Base-by-base conservation (phyloP, 2,329 filamentous ascomycete species). In the Pleoardoris graminearum region DNA sequence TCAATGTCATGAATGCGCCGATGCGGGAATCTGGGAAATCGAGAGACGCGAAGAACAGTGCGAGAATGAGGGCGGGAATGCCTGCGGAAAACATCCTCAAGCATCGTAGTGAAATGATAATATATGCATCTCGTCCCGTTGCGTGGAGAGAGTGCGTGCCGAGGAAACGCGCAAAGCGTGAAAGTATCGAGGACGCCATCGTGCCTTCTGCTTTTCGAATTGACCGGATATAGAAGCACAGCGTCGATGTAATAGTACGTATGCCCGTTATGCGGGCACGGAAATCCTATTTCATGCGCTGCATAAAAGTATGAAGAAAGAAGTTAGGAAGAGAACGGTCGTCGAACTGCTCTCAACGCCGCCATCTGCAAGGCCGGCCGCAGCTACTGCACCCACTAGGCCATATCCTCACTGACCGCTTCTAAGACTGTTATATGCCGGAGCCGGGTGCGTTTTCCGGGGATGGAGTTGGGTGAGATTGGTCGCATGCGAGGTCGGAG, bases 81-180 rank as follows among this genome's bases (percentile, higher is more conserved):
- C 69, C 69, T n/a, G 69, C 67, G 1, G 62, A 63, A 51, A 72
- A 71, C 68, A 72, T 71, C 54, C 69, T 68, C 23, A 69, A 42
- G 14, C 61, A 67, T 27, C 69, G 67, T 22, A 71, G 55, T 3
- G 55, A 58, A 58, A 85, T 85, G 44, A 75, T 69, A 38, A 75
- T 62, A 51, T 72, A 72, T 16, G 69, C 70, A 66, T 74, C 71
- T 37, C 58, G 55, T 54, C 70, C 70, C 7, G 67, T 69, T n/a
- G 62, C 61, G 38, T 62, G 60, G 38, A 73, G 55, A 16, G 69
- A 70, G 22, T 60, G 59, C 21, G 71, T 48, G 16, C 71, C 71
- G 25, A 74, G 63, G 38, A 71, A 72, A 12, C 46, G 37, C 23
- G 66, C 45, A 32, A 69, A 52, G 27, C 63, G 64, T 14, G 59